Evolutionary conservation across 2,329 filamentous ascomycete species (phyloP), one percentile per base, ranked within the genome.

Genomic region (Fusarium duplospermum): DNA sequence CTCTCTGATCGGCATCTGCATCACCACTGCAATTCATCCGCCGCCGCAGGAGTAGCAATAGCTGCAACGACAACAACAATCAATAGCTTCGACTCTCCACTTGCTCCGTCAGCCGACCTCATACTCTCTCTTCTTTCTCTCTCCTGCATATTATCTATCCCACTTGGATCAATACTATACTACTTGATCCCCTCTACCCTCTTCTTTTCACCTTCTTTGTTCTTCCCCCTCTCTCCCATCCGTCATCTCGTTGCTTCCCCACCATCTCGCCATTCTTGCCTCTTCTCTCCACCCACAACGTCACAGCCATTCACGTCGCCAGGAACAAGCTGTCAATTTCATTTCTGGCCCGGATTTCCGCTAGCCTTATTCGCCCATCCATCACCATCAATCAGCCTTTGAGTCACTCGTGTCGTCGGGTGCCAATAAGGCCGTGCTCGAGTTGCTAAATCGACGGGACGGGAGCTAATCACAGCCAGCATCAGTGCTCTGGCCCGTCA

Each of bases 331-430:
- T 59, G 7, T 45, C 59, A 57, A 36, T 65, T 58, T 67, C 42
- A 70, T 67, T 74, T 75, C 57, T 63, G 60, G 58, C 52, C 59
- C 71, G 69, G 66, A 72, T 72, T 57, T 69, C 68, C 71, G 64
- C 50, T 35, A 67, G 69, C 57, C 62, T 50, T 36, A 36, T 52
- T 50, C 31, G 40, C 47, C 20, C 54, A 18, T 60, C 57, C 58
- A 54, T 65, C 42, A 61, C 58, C 27, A 33, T 59, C 47, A 35
- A 33, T 56, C 47, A 38, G 42, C 42, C 42, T 47, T 47, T 47
- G 22, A 47, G 42, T 47, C 42, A 66, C 56, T 56, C 33, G 22
- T 42, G 45, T 24, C 52, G 42, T 59, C 62, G 70, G 66, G 56
- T 61, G 64, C 57, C 40, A 40, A 52, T 52, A 56, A 33, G 36